phyloP scores from a whole-genome alignment of 78 protist genomes.

The slime mould (Dictyostelium discoideum) region DNA sequence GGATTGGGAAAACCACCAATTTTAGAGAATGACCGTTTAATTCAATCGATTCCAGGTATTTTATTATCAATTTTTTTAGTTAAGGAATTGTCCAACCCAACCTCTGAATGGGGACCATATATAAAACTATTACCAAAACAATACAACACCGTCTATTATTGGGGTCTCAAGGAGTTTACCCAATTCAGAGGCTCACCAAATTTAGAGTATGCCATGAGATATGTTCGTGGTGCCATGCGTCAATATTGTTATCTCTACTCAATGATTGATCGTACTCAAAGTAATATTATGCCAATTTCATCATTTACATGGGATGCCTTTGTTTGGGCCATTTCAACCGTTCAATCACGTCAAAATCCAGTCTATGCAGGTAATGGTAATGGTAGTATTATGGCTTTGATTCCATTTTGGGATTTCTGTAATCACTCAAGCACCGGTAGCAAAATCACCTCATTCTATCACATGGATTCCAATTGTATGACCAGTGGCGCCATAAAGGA shows the following conservation, averaged over 20 bases:
- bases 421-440: constrained; percentile 25
- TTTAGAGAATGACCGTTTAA: not conserved
- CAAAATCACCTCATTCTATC: constrained; percentile 64
- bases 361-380: not conserved
- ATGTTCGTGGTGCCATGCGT: constrained; percentile 22
- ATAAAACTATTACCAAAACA: constrained; percentile 43
- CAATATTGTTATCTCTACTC: constrained; percentile 52
- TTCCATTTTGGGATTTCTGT: constrained; percentile 83
- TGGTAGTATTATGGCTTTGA: not conserved
- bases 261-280: constrained; percentile 6
- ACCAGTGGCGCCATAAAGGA: constrained; percentile 11
- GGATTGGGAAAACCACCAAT: not conserved
- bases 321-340: constrained; percentile 59
- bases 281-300: constrained; percentile 21
- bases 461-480: not conserved
- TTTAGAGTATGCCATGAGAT: not conserved
- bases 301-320: constrained; percentile 60
- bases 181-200: constrained; percentile 11
- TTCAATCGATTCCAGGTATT: constrained; percentile 2
- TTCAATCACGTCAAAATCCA: constrained; percentile 72
- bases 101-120: constrained; percentile 65
- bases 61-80: constrained; percentile 15
- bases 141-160: constrained; percentile 25
- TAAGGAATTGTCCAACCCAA: not conserved
- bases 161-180: constrained; percentile 10